Conservation (phyloP, 2,329 filamentous ascomycete genomes). For the Monosporascus sp. region DNA sequence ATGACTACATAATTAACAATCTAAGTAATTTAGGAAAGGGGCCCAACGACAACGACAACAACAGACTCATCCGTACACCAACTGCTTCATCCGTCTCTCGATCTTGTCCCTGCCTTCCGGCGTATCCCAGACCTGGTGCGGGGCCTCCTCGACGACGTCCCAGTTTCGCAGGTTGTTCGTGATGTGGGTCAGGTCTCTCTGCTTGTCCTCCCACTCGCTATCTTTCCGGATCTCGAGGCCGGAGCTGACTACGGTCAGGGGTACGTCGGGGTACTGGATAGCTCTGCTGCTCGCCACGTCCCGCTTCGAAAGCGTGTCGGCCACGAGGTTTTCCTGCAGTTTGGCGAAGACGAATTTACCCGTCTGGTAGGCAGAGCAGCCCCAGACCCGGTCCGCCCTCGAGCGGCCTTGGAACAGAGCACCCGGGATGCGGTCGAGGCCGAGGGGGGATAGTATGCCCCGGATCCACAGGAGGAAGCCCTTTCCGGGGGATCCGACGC, state of each 20-base stretch:
- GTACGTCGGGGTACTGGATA: slow-evolving; percentile 71
- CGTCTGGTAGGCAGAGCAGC: slow-evolving; percentile 68
- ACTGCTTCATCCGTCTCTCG: slow-evolving; percentile 69
- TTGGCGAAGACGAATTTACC: slow-evolving; percentile 85
- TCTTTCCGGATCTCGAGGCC: slow-evolving; percentile 64
- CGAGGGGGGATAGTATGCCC: slow-evolving; percentile 81
- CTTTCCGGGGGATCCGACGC: slow-evolving; percentile 59
- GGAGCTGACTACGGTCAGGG: slow-evolving; percentile 77
- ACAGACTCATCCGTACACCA: slow-evolving; percentile 41
- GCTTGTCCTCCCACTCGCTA: slow-evolving; percentile 73
- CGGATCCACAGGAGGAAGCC: slow-evolving; percentile 85
- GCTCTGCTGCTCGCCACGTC: slow-evolving; percentile 74
- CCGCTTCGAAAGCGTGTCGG: slow-evolving; percentile 74
- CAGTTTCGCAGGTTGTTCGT: slow-evolving; percentile 75
- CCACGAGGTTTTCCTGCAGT: slow-evolving; percentile 88
- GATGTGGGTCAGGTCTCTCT: slow-evolving; percentile 75
- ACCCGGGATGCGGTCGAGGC: slow-evolving; percentile 72
- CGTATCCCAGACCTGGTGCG: slow-evolving; percentile 81
- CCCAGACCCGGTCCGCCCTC: slow-evolving; percentile 79
- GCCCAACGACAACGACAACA: too few species aligned
- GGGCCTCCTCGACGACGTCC: slow-evolving; percentile 81
- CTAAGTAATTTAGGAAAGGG: too few species aligned
- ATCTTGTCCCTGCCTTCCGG: slow-evolving; percentile 66
- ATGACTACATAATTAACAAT: too few species aligned
- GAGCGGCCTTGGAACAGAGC: slow-evolving; percentile 77